A percentile compares a stretch with the other conserved stretches of the same genome.
Evolutionary conservation across 495 filamentous ascomycete species (phyloP).

Genomic region (Neurospora sp.): DNA sequence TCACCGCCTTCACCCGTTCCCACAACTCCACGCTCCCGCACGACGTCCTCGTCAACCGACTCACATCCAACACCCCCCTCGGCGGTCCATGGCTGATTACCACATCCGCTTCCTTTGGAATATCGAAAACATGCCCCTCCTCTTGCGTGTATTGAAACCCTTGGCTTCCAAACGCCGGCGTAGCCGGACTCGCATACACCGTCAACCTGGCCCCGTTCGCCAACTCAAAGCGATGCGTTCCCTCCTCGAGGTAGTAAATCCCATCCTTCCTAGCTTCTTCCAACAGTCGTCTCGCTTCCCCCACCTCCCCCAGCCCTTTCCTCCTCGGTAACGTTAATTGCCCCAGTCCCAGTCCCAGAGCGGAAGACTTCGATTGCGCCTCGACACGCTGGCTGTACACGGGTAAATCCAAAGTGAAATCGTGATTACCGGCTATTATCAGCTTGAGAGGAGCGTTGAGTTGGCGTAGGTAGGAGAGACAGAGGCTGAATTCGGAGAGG

Average conservation of each 20-base stretch:
- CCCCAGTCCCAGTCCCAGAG: background rate
- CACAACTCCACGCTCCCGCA: conserved; percentile 49
- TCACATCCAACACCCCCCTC: conserved; percentile 43
- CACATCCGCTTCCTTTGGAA: conserved; percentile 45
- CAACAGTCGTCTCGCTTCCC: conserved; percentile 10
- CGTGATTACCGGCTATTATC: conserved; percentile 76
- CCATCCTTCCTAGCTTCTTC: conserved; percentile 23
- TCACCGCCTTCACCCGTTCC: conserved; percentile 36
- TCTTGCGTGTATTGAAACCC: conserved; percentile 51
- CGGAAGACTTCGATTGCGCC: background rate
- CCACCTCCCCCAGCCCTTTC: background rate
- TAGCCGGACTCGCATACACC: conserved; percentile 62
- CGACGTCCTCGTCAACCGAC: conserved; percentile 23
- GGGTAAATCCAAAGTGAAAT: conserved; percentile 55
- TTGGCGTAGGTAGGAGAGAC: conserved; percentile 43
- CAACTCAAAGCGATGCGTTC: conserved; percentile 43
- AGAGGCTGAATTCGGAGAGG: conserved; percentile 40
- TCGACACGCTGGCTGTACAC: background rate
- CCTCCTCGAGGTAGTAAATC: conserved; percentile 60
- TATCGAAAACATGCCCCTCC: conserved; percentile 41
- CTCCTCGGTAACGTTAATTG: background rate
- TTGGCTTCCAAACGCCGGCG: conserved; percentile 49
- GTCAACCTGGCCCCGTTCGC: conserved; percentile 47
- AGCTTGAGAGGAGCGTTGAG: conserved; percentile 64
- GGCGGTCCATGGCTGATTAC: conserved; percentile 71